Conservation (phyloP, 73 alveolate species). For the Symbiodinium pilosum region DNA sequence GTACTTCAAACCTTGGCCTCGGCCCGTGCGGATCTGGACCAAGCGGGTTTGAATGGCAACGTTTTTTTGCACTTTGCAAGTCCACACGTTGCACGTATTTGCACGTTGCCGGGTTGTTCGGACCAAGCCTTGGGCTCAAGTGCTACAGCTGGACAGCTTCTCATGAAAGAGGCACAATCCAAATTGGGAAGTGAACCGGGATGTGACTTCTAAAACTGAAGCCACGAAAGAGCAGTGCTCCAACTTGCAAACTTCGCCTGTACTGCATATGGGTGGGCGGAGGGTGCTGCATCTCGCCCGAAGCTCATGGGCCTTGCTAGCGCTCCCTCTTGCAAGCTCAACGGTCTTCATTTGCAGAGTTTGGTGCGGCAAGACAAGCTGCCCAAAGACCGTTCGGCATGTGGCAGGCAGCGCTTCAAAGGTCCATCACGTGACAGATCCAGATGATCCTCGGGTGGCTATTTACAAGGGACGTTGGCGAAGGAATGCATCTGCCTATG, state of each 20-base stretch:
- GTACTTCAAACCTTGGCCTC: slow-evolving; percentile 41
- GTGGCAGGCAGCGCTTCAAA: background rate
- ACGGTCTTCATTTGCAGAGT: background rate
- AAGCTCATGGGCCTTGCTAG: background rate
- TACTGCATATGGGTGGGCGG: background rate
- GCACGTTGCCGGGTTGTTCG: background rate
- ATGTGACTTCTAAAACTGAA: too few species aligned
- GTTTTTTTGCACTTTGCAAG: background rate
- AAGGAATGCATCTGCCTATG: slow-evolving; percentile 46
- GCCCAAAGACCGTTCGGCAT: background rate
- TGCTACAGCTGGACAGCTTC: too few species aligned
- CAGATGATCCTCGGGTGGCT: slow-evolving; percentile 23
- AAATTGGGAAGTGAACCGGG: too few species aligned
- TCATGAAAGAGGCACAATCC: too few species aligned
- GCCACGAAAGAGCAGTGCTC: too few species aligned
- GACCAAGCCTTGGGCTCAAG: background rate
- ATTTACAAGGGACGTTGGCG: slow-evolving; percentile 27
- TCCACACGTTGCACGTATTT: too few species aligned
- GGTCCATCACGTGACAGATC: slow-evolving; percentile 10
- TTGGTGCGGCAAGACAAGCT: background rate
- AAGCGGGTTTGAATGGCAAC: background rate
- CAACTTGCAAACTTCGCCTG: too few species aligned
- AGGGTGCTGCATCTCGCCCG: background rate
- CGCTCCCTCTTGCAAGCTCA: background rate
- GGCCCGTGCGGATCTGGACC: slow-evolving; percentile 81